These are phyloP conservation scores for Papiliotrema nemorosa DNA, from an alignment of 1,284 basidiomycete genomes.

Conservation along the genomic window DNA sequence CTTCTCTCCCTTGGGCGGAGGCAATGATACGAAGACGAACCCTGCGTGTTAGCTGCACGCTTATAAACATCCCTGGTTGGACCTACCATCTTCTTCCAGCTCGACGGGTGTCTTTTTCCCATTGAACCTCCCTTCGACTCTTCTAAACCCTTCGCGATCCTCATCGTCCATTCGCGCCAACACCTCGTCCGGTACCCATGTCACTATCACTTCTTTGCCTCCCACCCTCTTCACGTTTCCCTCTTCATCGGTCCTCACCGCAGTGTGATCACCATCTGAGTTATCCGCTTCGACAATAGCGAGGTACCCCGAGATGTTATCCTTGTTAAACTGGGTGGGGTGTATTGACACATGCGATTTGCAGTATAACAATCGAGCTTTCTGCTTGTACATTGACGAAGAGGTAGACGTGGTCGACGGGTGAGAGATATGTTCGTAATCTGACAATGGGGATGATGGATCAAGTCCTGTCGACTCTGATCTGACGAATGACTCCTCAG, in stretches of 20 bases:
- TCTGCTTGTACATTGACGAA: constrained; percentile 5
- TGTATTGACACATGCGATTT: constrained; percentile 93
- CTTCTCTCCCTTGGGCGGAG: constrained; percentile 63
- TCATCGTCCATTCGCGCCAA: constrained; percentile 42
- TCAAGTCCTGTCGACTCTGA: not conserved
- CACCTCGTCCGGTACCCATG: constrained; percentile 47
- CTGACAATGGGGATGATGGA: constrained; percentile 9
- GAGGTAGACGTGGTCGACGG: constrained; percentile 5
- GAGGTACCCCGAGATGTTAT: constrained; percentile 91
- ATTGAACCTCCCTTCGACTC: constrained; percentile 23
- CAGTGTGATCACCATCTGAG: constrained; percentile 51
- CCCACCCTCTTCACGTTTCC: constrained; percentile 6
- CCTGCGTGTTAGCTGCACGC: constrained; percentile 20
- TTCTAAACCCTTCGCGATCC: constrained; percentile 36
- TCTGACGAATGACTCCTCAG: not conserved
- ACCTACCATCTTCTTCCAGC: constrained; percentile 40
- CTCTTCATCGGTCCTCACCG: constrained; percentile 4
- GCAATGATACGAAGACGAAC: constrained; percentile 45
- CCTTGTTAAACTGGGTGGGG: constrained; percentile 82
- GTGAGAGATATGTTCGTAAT: constrained; percentile 18
- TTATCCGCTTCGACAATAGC: constrained; percentile 66
- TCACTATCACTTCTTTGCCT: constrained; percentile 34
- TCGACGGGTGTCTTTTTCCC: constrained; percentile 5
- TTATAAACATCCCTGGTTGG: not conserved
- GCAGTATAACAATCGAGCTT: constrained; percentile 64